Base-by-base conservation (phyloP, 495 filamentous ascomycete genomes). In the Cudoniella acicularis region DNA sequence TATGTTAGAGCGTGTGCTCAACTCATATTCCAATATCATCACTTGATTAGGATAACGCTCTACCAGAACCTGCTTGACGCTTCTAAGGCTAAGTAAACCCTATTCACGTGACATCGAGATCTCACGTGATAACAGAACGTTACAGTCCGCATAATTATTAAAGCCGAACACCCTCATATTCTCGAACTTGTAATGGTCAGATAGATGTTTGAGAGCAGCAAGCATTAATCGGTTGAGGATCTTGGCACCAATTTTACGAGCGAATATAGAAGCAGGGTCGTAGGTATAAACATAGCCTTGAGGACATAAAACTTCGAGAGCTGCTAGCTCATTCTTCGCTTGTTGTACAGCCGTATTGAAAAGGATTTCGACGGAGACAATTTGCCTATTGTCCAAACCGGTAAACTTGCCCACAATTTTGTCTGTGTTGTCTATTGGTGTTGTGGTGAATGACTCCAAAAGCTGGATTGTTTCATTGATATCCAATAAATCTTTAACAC, bases 211-310 rank as follows among this genome's bases (percentile, higher is more conserved):
- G 0, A 66, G 22, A 9, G 60, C 64, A 49, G 49, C 49, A 17
- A 66, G 52, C 41, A 60, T 52, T 10, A 63, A 30, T 6, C 60
- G 55, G 41, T 66, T 66, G 10, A 66, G 49, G 18, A 66, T 46
- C 30, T 47, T 42, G 17, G 64, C 46, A 10, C 60, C 56, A 46
- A 66, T 63, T 50, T 63, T 20, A n/a, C 53, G 24, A 27, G 64
- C 64, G 25, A 66, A 66, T 18, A 66, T 66, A n/a, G 60, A 60
- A 24, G 64, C 46, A 6, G 64, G 64, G 27, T 66, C 64, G 53
- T 60, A 63, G 49, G 60, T 66, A 36, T 63, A 63, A 23, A 66
- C 60, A 41, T 63, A 65, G 21, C 63, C 63, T 55, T 60, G 55
- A 16, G 59, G 59, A 57, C 54, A 65, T n/a, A 65, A 24, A 17